Conservation (phyloP, 345 rosid genomes). For the Pelargonium nanum region DNA sequence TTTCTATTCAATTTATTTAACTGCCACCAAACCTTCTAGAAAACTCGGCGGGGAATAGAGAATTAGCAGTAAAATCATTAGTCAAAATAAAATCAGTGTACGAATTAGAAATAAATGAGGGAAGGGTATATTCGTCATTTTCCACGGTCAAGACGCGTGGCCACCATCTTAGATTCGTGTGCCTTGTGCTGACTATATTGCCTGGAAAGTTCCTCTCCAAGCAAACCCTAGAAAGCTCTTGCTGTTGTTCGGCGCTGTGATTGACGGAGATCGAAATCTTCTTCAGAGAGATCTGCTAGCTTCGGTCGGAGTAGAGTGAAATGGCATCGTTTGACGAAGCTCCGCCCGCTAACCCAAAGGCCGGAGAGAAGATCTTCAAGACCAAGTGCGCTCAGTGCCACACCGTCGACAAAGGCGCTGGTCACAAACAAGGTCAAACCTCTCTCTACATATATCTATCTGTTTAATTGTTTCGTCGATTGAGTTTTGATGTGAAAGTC, state of each 20-base stretch:
- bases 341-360: slow-evolving; percentile 45
- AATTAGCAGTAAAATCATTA: no score
- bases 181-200: no score
- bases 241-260: no score
- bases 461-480: not conserved
- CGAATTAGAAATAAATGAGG: not conserved
- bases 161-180: not conserved
- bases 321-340: slow-evolving; percentile 61
- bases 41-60: not conserved
- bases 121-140: not conserved
- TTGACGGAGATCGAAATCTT: not conserved
- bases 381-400: slow-evolving; percentile 80
- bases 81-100: no score
- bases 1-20: not conserved
- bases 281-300: not conserved
- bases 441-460: not conserved
- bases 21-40: not conserved
- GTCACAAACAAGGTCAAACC: slow-evolving; percentile 84
- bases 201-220: not conserved
- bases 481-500: not conserved
- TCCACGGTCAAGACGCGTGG: not conserved
- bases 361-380: slow-evolving; percentile 63
- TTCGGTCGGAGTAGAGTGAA: slow-evolving; percentile 1
- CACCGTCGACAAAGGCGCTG: slow-evolving; percentile 92
- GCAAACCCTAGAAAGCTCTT: not conserved